These are phyloP conservation scores for Starmerella bombicola DNA, from an alignment of 805 yeast species.

Conservation along the genomic window DNA sequence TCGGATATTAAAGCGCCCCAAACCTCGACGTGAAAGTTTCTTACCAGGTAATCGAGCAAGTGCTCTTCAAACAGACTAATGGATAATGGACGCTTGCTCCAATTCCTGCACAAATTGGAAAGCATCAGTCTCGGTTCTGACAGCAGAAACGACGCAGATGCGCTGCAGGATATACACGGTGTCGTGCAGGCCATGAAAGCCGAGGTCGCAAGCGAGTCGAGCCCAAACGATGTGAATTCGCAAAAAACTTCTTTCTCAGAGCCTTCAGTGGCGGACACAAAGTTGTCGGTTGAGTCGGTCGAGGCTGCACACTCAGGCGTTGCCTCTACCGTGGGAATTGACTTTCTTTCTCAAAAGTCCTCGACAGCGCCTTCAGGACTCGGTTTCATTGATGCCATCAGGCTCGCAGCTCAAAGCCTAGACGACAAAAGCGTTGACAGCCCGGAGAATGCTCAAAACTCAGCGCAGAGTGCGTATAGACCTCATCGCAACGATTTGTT, in stretches of 20 bases:
- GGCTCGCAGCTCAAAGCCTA: slow-evolving; percentile 8
- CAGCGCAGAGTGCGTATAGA: not conserved
- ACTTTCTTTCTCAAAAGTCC: no score
- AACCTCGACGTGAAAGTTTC: no score
- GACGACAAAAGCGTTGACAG: not conserved
- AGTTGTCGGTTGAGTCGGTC: not conserved
- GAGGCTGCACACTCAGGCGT: slow-evolving; percentile 1
- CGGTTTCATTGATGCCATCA: slow-evolving; percentile 16
- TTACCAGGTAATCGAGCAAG: no score
- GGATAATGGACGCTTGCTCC: not conserved
- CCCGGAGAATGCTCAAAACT: not conserved
- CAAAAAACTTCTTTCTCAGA: not conserved
- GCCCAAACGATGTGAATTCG: not conserved
- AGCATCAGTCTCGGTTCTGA: not conserved
- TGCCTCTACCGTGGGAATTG: slow-evolving; percentile 10
- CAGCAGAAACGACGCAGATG: not conserved
- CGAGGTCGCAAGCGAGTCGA: not conserved
- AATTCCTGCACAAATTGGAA: slow-evolving; percentile 1
- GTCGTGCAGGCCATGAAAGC: not conserved
- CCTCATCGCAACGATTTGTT: not conserved
- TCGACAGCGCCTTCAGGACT: not conserved
- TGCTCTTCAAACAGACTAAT: no score
- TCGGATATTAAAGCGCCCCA: no score
- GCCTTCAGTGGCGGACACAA: not conserved
- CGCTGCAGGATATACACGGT: not conserved